Evolutionary conservation across 129 eudicot species (phyloP), one percentile per base, ranked within the genome.

Genomic region (Calendula officinalis): DNA sequence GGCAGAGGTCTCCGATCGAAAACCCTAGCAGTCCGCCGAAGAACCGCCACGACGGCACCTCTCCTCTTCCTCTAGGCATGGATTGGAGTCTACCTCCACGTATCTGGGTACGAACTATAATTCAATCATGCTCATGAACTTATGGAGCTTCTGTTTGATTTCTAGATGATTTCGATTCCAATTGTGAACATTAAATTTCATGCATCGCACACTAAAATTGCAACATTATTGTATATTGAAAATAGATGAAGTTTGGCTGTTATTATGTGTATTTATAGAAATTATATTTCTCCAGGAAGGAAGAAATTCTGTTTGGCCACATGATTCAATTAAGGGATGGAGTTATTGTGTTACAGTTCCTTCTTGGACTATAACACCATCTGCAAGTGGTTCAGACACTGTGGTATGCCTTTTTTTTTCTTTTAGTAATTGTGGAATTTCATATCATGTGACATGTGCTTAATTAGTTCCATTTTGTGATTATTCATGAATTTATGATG

Each of bases 11-110:
- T 71, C 56, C 64, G 5, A 32, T 3, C 54, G 42, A n/a, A 63
- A 82, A 43, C 40, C 33, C 8, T 44, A 58, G 49, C 46, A 74
- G 65, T 36, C 89, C 89, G 49, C 81, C 89, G 34, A 74, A 72
- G 63, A 78, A 83, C 53, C 95, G 91, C 35, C 87, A 86, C 65
- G 97, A 86, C 56, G 95, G 89, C 60, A 86, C 87, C 42, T 90
- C 97, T 34, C 97, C 97, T 9, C 85, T 90, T 30, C 95, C 95
- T 62, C 70, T 90, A 53, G 97, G 97, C 74, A 90, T 90, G 97
- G 97, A 90, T 53, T 90, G 97, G 97, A 81, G 91, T 62, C 86
- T 79, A 14, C 82, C 97, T 2, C 97, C 97, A 55, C 89, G 71
- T 47, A 49, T 66, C 47, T 86, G 89, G 95, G 95, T 86, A 79